Evolutionary conservation across 768 basidiomycete species (phyloP), one percentile per base, ranked within the genome.

Genomic region (Saitozyma sp.): DNA sequence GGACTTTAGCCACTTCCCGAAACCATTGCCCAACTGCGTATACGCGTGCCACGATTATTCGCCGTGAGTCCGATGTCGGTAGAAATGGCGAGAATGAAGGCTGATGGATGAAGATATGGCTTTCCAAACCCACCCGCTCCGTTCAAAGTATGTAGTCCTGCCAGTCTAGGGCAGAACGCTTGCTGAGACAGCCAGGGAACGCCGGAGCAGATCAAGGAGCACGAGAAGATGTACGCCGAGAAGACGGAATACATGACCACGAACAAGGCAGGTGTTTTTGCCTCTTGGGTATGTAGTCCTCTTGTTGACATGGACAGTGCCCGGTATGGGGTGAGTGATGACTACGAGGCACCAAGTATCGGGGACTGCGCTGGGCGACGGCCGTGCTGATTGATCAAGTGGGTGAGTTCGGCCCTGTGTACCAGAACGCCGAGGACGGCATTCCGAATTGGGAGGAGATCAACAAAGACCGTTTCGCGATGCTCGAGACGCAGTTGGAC

Each of bases 401-500:
- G 67, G 89, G 90, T 16, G 90, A 90, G 77, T 91, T 87, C 84
- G 90, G 90, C n/a, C 89, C 89, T 3, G 89, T 91, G 19, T 91
- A 91, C 81, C 39, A 9, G 7, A 42, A 14, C 19, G 42, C 59
- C n/a, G 8, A 61, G 13, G 59, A 61, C 16, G 86, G 88, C 2
- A 83, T 82, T 2, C 78, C 19, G 8, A 53, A 80, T 52, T 88
- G 86, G 58, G 86, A 90, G 29, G 69, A 71, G 50, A 89, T 89
- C 80, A 91, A 92, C 79, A 82, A 84, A 63, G 73, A 69, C 16
- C 81, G 90, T 20, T 88, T 86, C 79, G 81, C 79, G 16, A 88
- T 90, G 7, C 83, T 91, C 62, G 83, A 86, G 62, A 88, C 89
- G 70, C 91, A 92, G 71, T 81, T 92, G 20, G 81, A 81, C 46